A percentile compares a stretch with the other conserved stretches of the same genome.
These are phyloP conservation scores for Penicillium sp. DNA, from an alignment of 2,329 filamentous ascomycete species.

Conservation along the genomic window DNA sequence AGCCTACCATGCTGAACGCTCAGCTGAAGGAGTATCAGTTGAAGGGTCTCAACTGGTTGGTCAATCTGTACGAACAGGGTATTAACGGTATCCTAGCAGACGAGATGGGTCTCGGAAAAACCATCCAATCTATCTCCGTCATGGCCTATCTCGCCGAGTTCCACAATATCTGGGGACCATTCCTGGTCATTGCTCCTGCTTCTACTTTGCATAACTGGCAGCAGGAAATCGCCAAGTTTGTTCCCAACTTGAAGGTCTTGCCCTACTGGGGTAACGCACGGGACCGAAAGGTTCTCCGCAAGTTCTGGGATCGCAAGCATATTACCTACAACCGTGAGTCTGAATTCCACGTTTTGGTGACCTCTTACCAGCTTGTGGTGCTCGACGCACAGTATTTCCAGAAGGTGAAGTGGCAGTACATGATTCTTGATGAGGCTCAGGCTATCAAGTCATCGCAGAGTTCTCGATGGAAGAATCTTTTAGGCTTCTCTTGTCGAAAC, in stretches of 20 bases:
- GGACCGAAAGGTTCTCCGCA: conserved; percentile 92
- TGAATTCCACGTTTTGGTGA: conserved; percentile 92
- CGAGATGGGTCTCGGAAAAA: conserved; percentile 99
- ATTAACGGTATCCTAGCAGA: conserved; percentile 99
- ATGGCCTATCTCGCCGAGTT: conserved; percentile 98
- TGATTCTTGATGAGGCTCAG: conserved; percentile 98
- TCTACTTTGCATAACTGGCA: conserved; percentile 99
- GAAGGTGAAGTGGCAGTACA: conserved; percentile 99
- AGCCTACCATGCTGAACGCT: conserved; percentile 89
- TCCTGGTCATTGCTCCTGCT: conserved; percentile 92
- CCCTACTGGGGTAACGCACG: conserved; percentile 96
- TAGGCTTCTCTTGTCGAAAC: conserved; percentile 94
- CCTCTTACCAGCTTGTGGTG: conserved; percentile 95
- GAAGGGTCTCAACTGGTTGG: conserved; percentile 98
- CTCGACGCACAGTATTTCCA: conserved; percentile 97
- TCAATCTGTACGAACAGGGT: conserved; percentile 97
- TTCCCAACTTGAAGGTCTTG: conserved; percentile 89
- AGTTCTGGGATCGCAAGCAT: conserved; percentile 99
- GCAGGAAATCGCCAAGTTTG: conserved; percentile 94
- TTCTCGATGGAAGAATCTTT: conserved; percentile 92
- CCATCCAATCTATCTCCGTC: conserved; percentile 96
- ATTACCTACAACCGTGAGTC: conserved; percentile 92
- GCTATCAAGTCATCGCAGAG: conserved; percentile 98
- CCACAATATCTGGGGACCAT: conserved; percentile 97
- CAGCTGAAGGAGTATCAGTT: conserved; percentile 98